Percentiles rank a stretch among this genome's conserved stretches.
These are phyloP conservation scores for Xylariaceae sp. DNA, from an alignment of 2,329 filamentous ascomycete species.

Conservation along the genomic window DNA sequence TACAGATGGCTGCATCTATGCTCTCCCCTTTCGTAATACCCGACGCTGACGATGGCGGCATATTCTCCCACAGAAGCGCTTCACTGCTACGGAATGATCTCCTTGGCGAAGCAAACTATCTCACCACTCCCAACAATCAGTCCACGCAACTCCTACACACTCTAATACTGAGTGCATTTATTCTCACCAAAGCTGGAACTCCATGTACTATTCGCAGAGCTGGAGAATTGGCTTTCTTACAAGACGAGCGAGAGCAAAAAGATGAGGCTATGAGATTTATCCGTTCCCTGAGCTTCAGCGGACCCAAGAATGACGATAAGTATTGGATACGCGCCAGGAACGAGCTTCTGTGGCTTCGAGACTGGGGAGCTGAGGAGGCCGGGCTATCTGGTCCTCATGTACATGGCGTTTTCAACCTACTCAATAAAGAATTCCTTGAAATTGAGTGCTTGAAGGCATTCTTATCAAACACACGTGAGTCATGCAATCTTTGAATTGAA, in stretches of 20 bases:
- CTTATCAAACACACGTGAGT: conserved; percentile 57
- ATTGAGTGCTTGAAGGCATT: conserved; percentile 67
- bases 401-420: conserved; percentile 54
- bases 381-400: conserved; percentile 26
- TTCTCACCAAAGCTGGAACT: conserved; percentile 49
- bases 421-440: conserved; percentile 62
- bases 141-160: conserved; percentile 60
- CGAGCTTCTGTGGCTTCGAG: conserved; percentile 68
- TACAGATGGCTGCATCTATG: conserved; percentile 45
- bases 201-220: conserved; percentile 50
- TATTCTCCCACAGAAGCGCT: conserved; percentile 35
- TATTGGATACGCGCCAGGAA: conserved; percentile 60
- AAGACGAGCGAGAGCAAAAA: conserved; percentile 62
- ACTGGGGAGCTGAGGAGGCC: conserved; percentile 59
- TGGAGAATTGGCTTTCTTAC: conserved; percentile 61
- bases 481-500: neutral
- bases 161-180: conserved; percentile 57
- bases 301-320: conserved; percentile 57
- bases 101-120: conserved; percentile 54
- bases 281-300: conserved; percentile 45
- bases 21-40: conserved; percentile 39
- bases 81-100: conserved; percentile 49
- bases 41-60: conserved; percentile 32
- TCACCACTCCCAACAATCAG: conserved; percentile 58
- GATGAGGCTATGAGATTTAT: conserved; percentile 57